Percentiles rank a stretch among this genome's conserved stretches.
Conservation (phyloP, 768 basidiomycete species). For the Leucocoprinus leucothites region DNA sequence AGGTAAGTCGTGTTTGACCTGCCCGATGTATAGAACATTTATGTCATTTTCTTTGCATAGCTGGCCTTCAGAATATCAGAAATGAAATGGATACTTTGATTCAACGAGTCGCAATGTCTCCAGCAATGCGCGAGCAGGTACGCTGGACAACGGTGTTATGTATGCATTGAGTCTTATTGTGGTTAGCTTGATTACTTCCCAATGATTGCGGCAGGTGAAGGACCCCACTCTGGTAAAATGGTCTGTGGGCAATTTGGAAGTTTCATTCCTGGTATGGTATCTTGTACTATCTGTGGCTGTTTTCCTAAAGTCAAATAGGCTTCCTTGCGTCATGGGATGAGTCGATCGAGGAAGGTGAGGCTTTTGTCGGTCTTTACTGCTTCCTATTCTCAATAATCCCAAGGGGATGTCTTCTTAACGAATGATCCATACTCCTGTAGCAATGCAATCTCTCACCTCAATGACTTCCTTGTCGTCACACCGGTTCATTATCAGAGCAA, state of each 20-base stretch:
- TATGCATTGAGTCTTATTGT: not conserved
- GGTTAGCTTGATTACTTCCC: slow-evolving; percentile 23
- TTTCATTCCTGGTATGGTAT: slow-evolving; percentile 23
- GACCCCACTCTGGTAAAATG: slow-evolving; percentile 25
- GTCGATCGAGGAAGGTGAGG: slow-evolving; percentile 25
- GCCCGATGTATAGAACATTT: not conserved
- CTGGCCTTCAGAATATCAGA: slow-evolving; percentile 20
- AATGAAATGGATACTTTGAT: slow-evolving; percentile 28
- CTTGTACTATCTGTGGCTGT: not conserved
- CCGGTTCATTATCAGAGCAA: slow-evolving; percentile 25
- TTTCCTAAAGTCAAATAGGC: slow-evolving; percentile 11
- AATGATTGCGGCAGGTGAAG: slow-evolving; percentile 27
- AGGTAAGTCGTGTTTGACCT: not conserved
- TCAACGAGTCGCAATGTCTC: slow-evolving; percentile 23
- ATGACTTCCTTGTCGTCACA: slow-evolving; percentile 26
- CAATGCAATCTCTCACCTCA: slow-evolving; percentile 27
- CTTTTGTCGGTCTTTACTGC: no score
- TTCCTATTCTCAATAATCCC: not conserved
- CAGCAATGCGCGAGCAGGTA: slow-evolving; percentile 26
- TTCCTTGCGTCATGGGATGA: slow-evolving; percentile 26
- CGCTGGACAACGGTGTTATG: not conserved
- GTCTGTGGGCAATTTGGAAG: slow-evolving; percentile 28
- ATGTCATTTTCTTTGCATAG: not conserved
- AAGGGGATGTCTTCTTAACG: slow-evolving; percentile 22
- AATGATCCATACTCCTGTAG: slow-evolving; percentile 27